A percentile compares a stretch with the other conserved stretches of the same genome.
phyloP scores from a whole-genome alignment of 306 rosid genomes.

The Mimosa bimucronata region DNA sequence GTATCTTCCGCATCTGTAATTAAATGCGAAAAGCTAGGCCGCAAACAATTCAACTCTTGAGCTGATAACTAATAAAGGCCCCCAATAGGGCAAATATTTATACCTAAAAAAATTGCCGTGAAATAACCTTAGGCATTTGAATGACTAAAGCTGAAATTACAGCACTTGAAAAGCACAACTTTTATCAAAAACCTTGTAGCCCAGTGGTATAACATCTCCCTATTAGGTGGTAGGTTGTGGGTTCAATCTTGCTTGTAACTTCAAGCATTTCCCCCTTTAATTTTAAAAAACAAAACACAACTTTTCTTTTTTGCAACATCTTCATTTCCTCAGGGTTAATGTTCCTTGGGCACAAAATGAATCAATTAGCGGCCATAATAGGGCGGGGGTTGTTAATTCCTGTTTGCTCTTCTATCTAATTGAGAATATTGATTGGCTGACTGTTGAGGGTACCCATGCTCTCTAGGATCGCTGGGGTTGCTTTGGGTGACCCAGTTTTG shows the following conservation, averaged over 20 bases:
- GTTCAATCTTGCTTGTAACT: no score
- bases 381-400: constrained; percentile 60
- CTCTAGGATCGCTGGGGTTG: constrained; percentile 41
- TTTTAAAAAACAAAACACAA: no score
- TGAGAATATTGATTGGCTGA: constrained; percentile 58
- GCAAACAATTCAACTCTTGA: not conserved
- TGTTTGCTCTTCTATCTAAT: constrained; percentile 57
- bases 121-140: not conserved
- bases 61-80: no score
- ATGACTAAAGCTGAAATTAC: constrained; percentile 10
- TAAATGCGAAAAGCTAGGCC: no score
- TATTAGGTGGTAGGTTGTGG: no score
- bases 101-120: not conserved
- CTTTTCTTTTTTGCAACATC: constrained; percentile 37
- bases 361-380: constrained; percentile 53
- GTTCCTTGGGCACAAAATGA: constrained; percentile 15
- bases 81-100: not conserved
- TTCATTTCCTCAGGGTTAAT: constrained; percentile 7
- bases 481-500: constrained; percentile 48
- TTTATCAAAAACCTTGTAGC: no score
- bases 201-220: no score
- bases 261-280: no score
- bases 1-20: no score
- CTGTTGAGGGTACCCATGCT: constrained; percentile 50
- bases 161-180: constrained; percentile 11